Conservation (phyloP, 2,329 filamentous ascomycete genomes). For the Pseudofabraea citricarpa region DNA sequence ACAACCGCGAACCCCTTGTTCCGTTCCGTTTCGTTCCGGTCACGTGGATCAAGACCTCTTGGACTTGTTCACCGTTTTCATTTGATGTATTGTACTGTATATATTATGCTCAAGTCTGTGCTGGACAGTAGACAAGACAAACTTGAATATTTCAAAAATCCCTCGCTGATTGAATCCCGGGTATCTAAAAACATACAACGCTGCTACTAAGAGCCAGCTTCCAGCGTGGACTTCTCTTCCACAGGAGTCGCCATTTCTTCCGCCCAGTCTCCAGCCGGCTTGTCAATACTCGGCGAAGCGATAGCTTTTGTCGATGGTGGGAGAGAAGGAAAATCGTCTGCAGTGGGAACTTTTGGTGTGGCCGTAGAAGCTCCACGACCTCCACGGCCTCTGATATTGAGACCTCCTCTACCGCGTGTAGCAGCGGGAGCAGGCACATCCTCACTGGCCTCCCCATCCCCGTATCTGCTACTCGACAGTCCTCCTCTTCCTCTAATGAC, state of each 20-base stretch:
- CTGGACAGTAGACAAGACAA: too few species aligned
- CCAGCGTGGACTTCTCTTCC: slow-evolving; percentile 22
- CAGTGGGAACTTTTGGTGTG: slow-evolving; percentile 8
- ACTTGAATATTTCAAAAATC: too few species aligned
- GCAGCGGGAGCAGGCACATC: neutral
- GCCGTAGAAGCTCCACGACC: slow-evolving; percentile 10
- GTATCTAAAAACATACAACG: too few species aligned
- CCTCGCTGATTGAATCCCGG: too few species aligned
- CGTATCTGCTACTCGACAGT: slow-evolving; percentile 16
- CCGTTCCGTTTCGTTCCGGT: too few species aligned
- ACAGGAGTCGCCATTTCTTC: slow-evolving; percentile 25
- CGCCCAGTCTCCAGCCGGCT: slow-evolving; percentile 21
- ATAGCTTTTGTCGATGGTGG: slow-evolving; percentile 4
- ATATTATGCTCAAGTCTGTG: too few species aligned
- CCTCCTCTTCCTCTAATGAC: slow-evolving; percentile 19
- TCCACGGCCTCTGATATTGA: slow-evolving; percentile 16
- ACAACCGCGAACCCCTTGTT: too few species aligned
- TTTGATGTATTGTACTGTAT: too few species aligned
- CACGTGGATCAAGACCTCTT: too few species aligned
- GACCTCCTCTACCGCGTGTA: slow-evolving; percentile 9
- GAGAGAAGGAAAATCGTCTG: slow-evolving; percentile 24
- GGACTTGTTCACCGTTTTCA: too few species aligned
- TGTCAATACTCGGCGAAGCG: slow-evolving; percentile 1
- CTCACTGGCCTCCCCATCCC: slow-evolving; percentile 9
- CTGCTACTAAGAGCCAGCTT: too few species aligned